Base-by-base conservation (phyloP, 768 basidiomycete genomes). In the Floccularia luteovirens region DNA sequence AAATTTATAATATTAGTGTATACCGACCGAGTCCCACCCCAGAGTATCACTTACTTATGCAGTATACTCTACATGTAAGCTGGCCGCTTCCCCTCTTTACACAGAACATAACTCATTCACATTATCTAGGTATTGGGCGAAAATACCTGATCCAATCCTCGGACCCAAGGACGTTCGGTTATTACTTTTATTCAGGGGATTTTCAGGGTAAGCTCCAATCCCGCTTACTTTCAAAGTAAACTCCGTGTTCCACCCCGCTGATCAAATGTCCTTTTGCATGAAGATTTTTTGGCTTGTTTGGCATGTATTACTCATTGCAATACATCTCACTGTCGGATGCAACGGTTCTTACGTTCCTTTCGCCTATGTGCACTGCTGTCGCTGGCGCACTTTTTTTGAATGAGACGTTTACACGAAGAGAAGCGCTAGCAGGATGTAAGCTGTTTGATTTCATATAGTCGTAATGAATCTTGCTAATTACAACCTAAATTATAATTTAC, bases 321-420 rank as follows among this genome's bases (percentile, higher is more conserved):
- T 86, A 82, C 56, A 70, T 91, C 3, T 82, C 84, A 0, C 65
- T 92, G 0, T 82, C 83, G 1, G 90, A 92, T 54, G 76, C 85
- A 0, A 81, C 78, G 0, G 82, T 85, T 3, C 61, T 94, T 34
- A 78, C 79, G 0, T 92, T 90, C 62, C 63, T 92, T 3, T 56
- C 72, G 0, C 90, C 90, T 0, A 70, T 81, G 38, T 67, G 67
- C 28, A 82, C 79, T 0, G 77, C 75, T 0, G 53, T 86, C 5
- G 61, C 77, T 4, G 88, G 77, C 3, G 72, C 74, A 11, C 47
- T 84, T 1, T 64, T 85, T 13, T 57, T 86, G 12, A 69, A 73
- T 19, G 90, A 91, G 49, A 56, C 52, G 0, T 72, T 84, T 44
- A 67, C 70, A 2, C 58, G 57, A 35, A 68, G 60, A 44, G 77